Conservation (phyloP, 345 rosid species). For the Passiflora organensis region DNA sequence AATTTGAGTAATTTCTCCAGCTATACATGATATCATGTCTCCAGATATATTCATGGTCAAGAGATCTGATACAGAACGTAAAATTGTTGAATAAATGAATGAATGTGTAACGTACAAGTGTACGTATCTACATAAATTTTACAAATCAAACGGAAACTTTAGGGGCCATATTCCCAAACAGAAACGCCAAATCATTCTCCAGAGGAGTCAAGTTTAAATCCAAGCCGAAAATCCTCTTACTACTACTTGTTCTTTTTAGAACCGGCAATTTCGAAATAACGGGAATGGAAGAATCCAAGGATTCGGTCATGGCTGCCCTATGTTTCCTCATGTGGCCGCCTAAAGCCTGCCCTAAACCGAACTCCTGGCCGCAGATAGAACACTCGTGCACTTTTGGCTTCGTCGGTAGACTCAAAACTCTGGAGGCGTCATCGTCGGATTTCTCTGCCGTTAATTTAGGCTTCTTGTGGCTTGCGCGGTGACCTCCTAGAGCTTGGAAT, state of each 20-base stretch:
- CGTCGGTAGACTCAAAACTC: neutral
- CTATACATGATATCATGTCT: too few species aligned
- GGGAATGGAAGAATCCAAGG: neutral
- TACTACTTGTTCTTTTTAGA: constrained; percentile 45
- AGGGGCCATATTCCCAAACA: constrained; percentile 55
- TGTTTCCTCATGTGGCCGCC: too few species aligned
- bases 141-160: too few species aligned
- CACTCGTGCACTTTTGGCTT: constrained; percentile 44
- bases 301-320: constrained; percentile 25
- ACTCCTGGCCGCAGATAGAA: constrained; percentile 52
- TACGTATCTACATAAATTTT: too few species aligned
- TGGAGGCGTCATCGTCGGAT: constrained; percentile 1
- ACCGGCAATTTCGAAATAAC: constrained; percentile 31
- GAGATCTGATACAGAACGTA: too few species aligned
- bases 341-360: constrained; percentile 64
- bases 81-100: too few species aligned
- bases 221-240: constrained; percentile 42
- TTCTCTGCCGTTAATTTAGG: constrained; percentile 25
- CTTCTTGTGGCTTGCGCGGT: constrained; percentile 69
- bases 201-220: constrained; percentile 75
- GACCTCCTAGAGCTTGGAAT: constrained; percentile 76
- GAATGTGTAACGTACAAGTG: too few species aligned
- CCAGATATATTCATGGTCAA: too few species aligned
- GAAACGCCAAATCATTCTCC: constrained; percentile 58
- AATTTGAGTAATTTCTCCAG: too few species aligned